Evolutionary conservation across 1,284 basidiomycete species (phyloP), one percentile per base, ranked within the genome.

Genomic region (Cystobasidium sp.): DNA sequence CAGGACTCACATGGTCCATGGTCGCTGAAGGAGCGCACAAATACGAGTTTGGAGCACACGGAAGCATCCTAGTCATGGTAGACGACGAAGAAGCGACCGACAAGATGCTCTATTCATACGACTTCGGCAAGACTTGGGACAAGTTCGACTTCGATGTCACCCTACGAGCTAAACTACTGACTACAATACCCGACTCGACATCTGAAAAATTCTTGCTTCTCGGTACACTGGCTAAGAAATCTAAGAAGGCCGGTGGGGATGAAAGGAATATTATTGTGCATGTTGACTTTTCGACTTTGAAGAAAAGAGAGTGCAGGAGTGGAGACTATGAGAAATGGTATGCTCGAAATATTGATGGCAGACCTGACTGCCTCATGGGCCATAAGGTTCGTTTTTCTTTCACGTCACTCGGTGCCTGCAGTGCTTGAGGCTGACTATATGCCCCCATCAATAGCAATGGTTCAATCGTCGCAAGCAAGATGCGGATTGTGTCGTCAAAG

Each of bases 1-100:
- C 91, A 0, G 96, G 96, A 1, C 79, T 94, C 7, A 88, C 87
- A 0, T 99, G 96, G 96, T 85, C 80, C 43, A 93, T 93, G 89
- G 86, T 91, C 9, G 85, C 85, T 52, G 85, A 84, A 73, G 89
- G 90, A 22, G 92, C 96, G 0, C 90, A 94, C 82, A 93, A 94
- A 83, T 97, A 97, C 81, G 94, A 97, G 82, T 96, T 98, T 82
- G 96, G 96, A 18, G 96, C 97, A 80, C 87, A 86, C 85, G 81
- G 96, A 0, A 91, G 90, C 77, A 86, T 98, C 44, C 83, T 98
- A 44, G 88, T 98, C 22, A 85, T 91, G 16, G 88, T 94, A 8
- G 90, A 94, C 78, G 94, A 99, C 80, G 94, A 97, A 79, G 89
- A 91, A 52, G 81, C 84, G n/a, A 90, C 89, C 0, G 88, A 92